These are phyloP conservation scores for Collybiopsis confluens DNA, from an alignment of 768 basidiomycete species.

Conservation along the genomic window DNA sequence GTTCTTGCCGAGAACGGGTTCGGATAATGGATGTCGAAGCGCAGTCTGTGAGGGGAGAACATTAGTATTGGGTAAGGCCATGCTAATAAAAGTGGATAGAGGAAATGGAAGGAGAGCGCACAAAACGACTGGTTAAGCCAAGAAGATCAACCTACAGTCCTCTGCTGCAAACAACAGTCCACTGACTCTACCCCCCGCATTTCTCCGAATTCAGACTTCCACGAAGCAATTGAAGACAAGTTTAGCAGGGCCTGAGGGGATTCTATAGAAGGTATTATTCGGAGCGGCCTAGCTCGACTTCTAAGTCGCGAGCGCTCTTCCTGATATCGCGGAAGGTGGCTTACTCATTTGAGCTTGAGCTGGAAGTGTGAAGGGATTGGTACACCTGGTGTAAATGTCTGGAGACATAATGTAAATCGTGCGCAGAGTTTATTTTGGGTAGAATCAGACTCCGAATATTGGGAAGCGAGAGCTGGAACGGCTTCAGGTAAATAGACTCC, in stretches of 20 bases:
- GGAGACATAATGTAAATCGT: slow-evolving; percentile 63
- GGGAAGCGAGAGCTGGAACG: slow-evolving; percentile 37
- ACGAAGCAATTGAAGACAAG: slow-evolving; percentile 65
- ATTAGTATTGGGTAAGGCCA: background rate
- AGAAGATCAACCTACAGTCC: slow-evolving; percentile 88
- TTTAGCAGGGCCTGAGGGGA: slow-evolving; percentile 71
- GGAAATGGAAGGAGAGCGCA: background rate
- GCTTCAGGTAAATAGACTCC: too few species aligned
- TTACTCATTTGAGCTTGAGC: slow-evolving; percentile 8
- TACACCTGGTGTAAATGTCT: slow-evolving; percentile 34
- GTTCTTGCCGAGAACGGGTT: slow-evolving; percentile 66
- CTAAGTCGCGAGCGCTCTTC: too few species aligned
- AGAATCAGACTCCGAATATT: slow-evolving; percentile 67
- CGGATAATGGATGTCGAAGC: slow-evolving; percentile 84
- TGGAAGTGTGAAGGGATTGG: slow-evolving; percentile 6
- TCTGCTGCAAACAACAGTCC: slow-evolving; percentile 88
- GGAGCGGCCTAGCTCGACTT: slow-evolving; percentile 30
- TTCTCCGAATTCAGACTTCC: slow-evolving; percentile 51
- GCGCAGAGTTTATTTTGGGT: slow-evolving; percentile 75
- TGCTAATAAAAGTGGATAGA: slow-evolving; percentile 4
- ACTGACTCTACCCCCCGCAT: slow-evolving; percentile 49
- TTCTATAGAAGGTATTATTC: slow-evolving; percentile 80
- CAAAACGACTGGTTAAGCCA: too few species aligned
- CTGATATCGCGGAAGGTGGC: background rate
- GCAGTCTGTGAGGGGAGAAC: slow-evolving; percentile 59